phyloP scores from a whole-genome alignment of 495 filamentous ascomycete species.

The Lophiotrema nucula region DNA sequence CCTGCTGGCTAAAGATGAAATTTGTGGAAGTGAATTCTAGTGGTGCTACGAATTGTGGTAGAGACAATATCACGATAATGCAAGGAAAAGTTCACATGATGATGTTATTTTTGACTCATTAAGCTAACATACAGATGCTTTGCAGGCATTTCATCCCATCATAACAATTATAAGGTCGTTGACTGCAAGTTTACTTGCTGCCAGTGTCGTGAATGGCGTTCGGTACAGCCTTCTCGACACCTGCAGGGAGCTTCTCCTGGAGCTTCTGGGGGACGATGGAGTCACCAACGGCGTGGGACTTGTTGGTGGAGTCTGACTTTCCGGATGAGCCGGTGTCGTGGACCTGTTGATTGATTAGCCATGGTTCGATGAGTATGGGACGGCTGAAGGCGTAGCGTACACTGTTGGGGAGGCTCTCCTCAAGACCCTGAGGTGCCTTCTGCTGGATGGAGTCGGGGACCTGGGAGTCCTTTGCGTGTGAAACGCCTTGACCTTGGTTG shows the following conservation, averaged over 20 bases:
- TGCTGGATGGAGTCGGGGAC: slow-evolving; percentile 34
- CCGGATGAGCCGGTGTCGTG: slow-evolving; percentile 34
- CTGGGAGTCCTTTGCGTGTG: slow-evolving; percentile 37
- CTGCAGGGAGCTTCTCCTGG: slow-evolving; percentile 39
- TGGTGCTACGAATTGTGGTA: no score
- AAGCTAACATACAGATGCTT: no score
- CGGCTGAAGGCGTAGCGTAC: no score
- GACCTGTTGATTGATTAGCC: slow-evolving; percentile 13
- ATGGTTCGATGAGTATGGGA: background rate
- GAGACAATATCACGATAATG: no score
- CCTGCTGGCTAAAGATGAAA: no score
- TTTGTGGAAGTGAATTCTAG: no score
- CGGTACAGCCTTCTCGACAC: slow-evolving; percentile 36
- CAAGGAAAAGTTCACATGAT: no score
- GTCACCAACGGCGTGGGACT: slow-evolving; percentile 36
- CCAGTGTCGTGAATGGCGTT: slow-evolving; percentile 38
- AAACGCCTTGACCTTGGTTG: slow-evolving; percentile 35
- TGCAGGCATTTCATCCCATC: no score
- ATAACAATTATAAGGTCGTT: no score
- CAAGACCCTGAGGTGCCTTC: slow-evolving; percentile 30
- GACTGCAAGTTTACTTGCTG: no score
- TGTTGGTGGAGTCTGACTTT: slow-evolving; percentile 5
- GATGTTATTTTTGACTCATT: no score
- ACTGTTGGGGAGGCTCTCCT: slow-evolving; percentile 29
- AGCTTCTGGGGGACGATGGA: slow-evolving; percentile 33